Conservation (phyloP, 306 rosid species). For the Nissolia schottii region DNA sequence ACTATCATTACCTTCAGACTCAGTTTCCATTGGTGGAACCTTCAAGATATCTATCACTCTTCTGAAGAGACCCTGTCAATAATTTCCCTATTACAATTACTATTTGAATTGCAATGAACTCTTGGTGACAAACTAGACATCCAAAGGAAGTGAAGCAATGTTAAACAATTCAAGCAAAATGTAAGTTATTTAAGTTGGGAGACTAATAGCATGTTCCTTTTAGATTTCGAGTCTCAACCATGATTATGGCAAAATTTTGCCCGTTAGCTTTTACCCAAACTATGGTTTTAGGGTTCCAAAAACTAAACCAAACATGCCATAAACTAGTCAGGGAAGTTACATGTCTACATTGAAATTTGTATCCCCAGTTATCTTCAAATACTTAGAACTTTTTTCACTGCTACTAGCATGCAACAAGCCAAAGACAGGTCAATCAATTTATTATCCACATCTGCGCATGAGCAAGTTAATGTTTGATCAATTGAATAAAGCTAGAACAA, state of each 20-base stretch:
- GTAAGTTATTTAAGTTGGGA: neutral
- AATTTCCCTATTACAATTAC: neutral
- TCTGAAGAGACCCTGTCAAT: constrained; percentile 80
- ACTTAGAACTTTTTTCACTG: neutral
- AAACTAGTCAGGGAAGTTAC: neutral
- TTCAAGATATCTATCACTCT: constrained; percentile 71
- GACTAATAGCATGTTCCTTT: neutral
- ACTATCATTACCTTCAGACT: constrained; percentile 45
- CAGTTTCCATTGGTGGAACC: constrained; percentile 52
- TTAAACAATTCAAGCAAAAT: neutral
- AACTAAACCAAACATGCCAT: too few relatives aligned
- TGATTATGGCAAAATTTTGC: too few relatives aligned
- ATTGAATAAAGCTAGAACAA: neutral
- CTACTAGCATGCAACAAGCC: neutral
- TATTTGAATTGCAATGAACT: neutral
- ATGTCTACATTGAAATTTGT: neutral
- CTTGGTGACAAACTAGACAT: neutral
- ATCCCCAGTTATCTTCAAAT: neutral
- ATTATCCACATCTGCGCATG: neutral
- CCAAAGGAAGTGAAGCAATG: neutral
- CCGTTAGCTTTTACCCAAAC: too few relatives aligned
- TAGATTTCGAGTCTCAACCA: too few relatives aligned
- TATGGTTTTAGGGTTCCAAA: too few relatives aligned
- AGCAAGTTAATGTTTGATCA: neutral
- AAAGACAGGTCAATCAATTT: neutral